A percentile compares a stretch with the other conserved stretches of the same genome.
Evolutionary conservation across 306 rosid species (phyloP).

Genomic region (Malus domestica): DNA sequence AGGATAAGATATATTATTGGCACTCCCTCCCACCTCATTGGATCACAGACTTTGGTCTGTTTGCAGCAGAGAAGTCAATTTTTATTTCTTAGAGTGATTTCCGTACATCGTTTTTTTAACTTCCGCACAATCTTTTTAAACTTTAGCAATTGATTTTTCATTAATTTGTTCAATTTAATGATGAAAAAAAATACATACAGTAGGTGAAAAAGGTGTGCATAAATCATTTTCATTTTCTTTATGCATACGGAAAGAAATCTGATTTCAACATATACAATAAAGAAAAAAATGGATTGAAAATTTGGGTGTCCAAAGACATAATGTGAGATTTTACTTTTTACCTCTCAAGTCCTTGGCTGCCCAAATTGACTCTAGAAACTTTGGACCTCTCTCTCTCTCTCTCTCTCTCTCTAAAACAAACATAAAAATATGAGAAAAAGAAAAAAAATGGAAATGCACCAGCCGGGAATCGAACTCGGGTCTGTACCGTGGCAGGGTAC

Average conservation of each 20-base stretch:
- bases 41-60: too few species aligned
- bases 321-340: background rate
- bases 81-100: too few species aligned
- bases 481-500: constrained; percentile 34
- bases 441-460: constrained; percentile 1
- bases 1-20: too few species aligned
- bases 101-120: too few species aligned
- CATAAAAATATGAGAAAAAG: background rate
- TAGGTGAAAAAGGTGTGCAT: too few species aligned
- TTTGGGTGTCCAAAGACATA: background rate
- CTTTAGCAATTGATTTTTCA: too few species aligned
- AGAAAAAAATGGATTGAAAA: background rate
- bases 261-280: background rate
- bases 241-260: background rate
- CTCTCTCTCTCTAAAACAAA: background rate
- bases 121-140: too few species aligned
- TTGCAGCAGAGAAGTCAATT: too few species aligned
- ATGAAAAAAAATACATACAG: too few species aligned
- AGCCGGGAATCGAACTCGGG: constrained; percentile 57
- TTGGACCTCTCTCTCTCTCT: background rate
- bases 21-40: too few species aligned
- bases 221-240: too few species aligned
- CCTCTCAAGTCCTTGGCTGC: background rate
- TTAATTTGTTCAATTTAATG: too few species aligned
- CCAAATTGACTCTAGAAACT: background rate